phyloP scores from a whole-genome alignment of 805 yeast genomes.

The Henningerozyma blattae region DNA sequence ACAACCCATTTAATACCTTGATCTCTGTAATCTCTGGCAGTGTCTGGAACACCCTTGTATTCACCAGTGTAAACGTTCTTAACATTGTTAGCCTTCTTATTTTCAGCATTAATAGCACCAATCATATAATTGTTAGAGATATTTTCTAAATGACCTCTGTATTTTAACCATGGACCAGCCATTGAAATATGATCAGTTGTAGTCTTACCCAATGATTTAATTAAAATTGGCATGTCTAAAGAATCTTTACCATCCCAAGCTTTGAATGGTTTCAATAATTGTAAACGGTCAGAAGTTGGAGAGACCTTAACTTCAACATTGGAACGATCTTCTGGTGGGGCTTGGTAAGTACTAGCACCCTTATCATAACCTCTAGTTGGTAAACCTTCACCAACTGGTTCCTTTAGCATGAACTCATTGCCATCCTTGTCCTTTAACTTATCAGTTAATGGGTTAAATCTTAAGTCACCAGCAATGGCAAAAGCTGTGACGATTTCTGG shows the following conservation, averaged over 20 bases:
- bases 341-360: constrained; percentile 93
- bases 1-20: constrained; percentile 92
- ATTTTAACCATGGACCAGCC: constrained; percentile 99
- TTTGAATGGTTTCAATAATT: constrained; percentile 84
- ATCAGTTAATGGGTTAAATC: constrained; percentile 93
- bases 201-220: constrained; percentile 94
- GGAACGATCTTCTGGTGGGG: constrained; percentile 84
- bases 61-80: constrained; percentile 87
- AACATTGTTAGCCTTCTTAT: constrained; percentile 84
- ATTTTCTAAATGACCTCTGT: constrained; percentile 99
- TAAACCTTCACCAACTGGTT: constrained; percentile 84
- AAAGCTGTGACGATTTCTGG: constrained; percentile 94
- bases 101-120: constrained; percentile 97
- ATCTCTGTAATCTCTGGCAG: constrained; percentile 91
- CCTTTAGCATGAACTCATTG: constrained; percentile 75
- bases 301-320: constrained; percentile 61
- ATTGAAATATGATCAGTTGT: constrained; percentile 98
- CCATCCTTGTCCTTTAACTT: constrained; percentile 81
- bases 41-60: constrained; percentile 92
- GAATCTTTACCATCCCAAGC: constrained; percentile 97
- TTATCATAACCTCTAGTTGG: constrained; percentile 84
- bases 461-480: constrained; percentile 91
- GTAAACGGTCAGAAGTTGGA: constrained; percentile 94
- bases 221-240: constrained; percentile 76
- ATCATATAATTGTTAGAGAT: constrained; percentile 98